Base-by-base conservation (phyloP, 768 basidiomycete species). In the Phylloporus sp. region DNA sequence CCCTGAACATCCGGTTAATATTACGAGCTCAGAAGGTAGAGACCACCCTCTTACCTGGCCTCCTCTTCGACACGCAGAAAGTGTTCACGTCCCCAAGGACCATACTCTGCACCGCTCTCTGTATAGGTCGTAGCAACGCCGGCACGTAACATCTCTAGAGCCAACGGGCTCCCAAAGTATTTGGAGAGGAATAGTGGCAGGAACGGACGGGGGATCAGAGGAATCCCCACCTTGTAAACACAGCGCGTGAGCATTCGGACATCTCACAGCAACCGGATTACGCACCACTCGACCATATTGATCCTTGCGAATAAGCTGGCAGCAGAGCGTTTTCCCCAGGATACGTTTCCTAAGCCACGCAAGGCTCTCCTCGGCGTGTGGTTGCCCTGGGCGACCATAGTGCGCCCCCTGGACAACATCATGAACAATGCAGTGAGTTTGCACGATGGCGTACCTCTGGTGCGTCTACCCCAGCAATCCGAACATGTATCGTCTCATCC, bases 401-500 rank as follows among this genome's bases (percentile, higher is more conserved):
- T 97, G 89, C 0, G 84, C 74, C n/a, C 75, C 80, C 90, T 91
- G 55, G 22, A 11, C 8, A 16, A 7, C 12, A 10, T 22, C 28
- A n/a, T 53, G 7, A 31, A 45, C 15, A 15, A 18, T 18, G 5
- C 22, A 6, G 8, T 9, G 24, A 22, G 16, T 7, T 9, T 23
- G 5, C 2, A 12, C 3, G 36, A 20, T 29, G 26, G 48, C 65
- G 27, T 58, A 88, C 91, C 76, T 98, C 95, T 0, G 95, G 95
- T 1, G 95, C 95, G 64, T 98, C 95, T 5, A 93, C 83, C 0
- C 91, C 95, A 13, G 90, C 90, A 26, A 98, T 81, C 13, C 95
- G 83, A 26, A 98, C 82, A 61, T 90, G 86, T 16, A 97, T 74
- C 2, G 95, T 97, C 59, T 91, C 73, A 54, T 85, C 80, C 63